Base-by-base conservation (phyloP, 352 stramenopile species). In the Phytopythium montanum region DNA sequence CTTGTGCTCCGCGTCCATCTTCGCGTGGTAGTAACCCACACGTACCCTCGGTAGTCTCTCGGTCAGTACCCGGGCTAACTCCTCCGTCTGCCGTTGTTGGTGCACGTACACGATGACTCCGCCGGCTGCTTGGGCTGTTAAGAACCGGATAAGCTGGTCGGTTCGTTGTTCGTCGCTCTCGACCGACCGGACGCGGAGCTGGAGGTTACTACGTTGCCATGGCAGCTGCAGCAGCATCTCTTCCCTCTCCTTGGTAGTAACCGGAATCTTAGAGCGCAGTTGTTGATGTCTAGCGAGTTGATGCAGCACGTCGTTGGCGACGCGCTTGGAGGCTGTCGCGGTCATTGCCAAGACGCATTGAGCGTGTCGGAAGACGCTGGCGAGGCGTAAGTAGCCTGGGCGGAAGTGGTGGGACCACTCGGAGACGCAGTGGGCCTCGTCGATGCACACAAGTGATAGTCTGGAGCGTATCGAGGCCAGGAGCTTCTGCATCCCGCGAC, bases 351-450 rank as follows among this genome's bases (percentile, higher is more conserved):
- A 69, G 41, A 98, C 83, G 23, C 80, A 83, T 39, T 85, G 63
- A 3, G 83, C 83, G 59, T 81, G 69, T 10, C 63, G 70, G 52
- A 93, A 89, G 3, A 93, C 45, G 25, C 69, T 59, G 21, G 73
- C 66, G 3, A 94, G 60, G 0, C 83, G 78, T 52, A 94, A 55
- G 59, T 91, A 94, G 50, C 81, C 89, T 36, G 94, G 92, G 1
- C 95, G 82, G 59, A 98, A 98, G 74, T 98, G 94, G 60, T 98
- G 92, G 3, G 85, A 96, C 95, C 95, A 98, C 64, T 98, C 89
- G 12, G 87, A 97, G 31, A 98, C 76, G 64, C 95, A 98, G 65
- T 98, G 95, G 5, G 92, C 93, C 79, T 98, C 95, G 60, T 98
- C 95, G 16, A 98, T 85, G 50, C 88, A 97, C 1, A 98, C 85